Evolutionary conservation across 768 basidiomycete genomes (phyloP).

Genomic region (Termitomyces eurrhizus): DNA sequence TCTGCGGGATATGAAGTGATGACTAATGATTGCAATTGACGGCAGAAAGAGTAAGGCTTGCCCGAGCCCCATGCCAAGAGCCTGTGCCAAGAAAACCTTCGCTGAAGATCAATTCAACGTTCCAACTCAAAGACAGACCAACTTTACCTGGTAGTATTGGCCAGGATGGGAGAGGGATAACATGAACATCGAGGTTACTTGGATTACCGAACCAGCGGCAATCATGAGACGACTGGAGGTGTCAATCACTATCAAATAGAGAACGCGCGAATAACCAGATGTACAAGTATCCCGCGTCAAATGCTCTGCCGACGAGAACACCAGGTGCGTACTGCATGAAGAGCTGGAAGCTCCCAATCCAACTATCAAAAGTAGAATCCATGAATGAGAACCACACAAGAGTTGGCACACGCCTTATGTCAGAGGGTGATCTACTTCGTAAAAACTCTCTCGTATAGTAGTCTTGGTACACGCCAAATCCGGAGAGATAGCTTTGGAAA

Average conservation of each 20-base stretch:
- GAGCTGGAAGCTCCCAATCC: constrained; percentile 48
- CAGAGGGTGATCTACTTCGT: constrained; percentile 35
- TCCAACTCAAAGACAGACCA: neutral
- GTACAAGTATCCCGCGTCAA: constrained; percentile 48
- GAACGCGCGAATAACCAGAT: constrained; percentile 18
- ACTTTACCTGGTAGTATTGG: constrained; percentile 40
- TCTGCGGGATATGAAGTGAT: constrained; percentile 38
- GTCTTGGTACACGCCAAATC: constrained; percentile 47
- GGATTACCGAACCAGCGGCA: constrained; percentile 28
- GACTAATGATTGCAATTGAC: constrained; percentile 41
- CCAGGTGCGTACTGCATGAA: constrained; percentile 42
- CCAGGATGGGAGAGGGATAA: constrained; percentile 37
- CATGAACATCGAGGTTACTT: constrained; percentile 39
- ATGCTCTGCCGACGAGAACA: constrained; percentile 35
- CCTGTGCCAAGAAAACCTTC: constrained; percentile 51
- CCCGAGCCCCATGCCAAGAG: constrained; percentile 51
- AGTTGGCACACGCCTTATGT: constrained; percentile 32
- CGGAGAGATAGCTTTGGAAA: constrained; percentile 36
- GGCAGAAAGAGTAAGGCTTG: constrained; percentile 49
- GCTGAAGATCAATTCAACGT: constrained; percentile 2
- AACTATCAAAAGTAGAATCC: constrained; percentile 25
- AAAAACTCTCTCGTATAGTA: constrained; percentile 40
- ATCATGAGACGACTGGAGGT: constrained; percentile 33
- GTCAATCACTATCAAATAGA: constrained; percentile 7
- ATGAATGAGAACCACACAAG: neutral